Base-by-base conservation (phyloP, 2,329 filamentous ascomycete species). In the Eutypella sp. region DNA sequence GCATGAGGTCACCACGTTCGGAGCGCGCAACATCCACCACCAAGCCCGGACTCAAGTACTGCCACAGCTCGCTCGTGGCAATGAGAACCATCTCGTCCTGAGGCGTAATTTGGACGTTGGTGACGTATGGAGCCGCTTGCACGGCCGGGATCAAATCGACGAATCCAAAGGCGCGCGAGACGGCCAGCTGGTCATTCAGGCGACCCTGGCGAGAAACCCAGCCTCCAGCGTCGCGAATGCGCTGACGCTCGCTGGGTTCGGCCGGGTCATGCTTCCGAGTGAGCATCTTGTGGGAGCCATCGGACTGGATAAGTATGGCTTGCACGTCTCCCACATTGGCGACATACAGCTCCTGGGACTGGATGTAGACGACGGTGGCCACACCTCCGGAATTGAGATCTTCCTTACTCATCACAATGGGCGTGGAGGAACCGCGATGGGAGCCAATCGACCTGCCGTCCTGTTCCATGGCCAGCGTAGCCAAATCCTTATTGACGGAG, bases 251-350 rank as follows among this genome's bases (percentile, higher is more conserved):
- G 19, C 72, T 74, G 1, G 86, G 78, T 61, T 96, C 90, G 1
- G 92, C 91, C 5, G 93, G 93, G 59, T 97, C 91, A 63, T 99
- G 93, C 65, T 95, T 96, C 47, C 82, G 78, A 3, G 93, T 97
- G 54, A 99, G 75, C 53, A 92, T 84, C 58, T 84, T 84, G 67
- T 93, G 81, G 20, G 84, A 81, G 33, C 90, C 89, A 62, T 96
- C 90, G 1, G 87, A 89, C 58, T 91, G 87, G 52, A 99, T 93
- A 18, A 97, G 76, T 68, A 99, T 87, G n/a, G 91, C 92, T 67
- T 97, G 90, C 5, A 87, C 89, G 67, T 99, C 90, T 43, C 93
- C 93, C 19, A 99, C 88, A 58, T 99, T 99, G 51, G 91, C 93
- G 44, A 97, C 85, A 60, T 88, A 96, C 3, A 99, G 77, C 57